Evolutionary conservation across 768 basidiomycete species (phyloP).

Genomic region (Vararia minispora): DNA sequence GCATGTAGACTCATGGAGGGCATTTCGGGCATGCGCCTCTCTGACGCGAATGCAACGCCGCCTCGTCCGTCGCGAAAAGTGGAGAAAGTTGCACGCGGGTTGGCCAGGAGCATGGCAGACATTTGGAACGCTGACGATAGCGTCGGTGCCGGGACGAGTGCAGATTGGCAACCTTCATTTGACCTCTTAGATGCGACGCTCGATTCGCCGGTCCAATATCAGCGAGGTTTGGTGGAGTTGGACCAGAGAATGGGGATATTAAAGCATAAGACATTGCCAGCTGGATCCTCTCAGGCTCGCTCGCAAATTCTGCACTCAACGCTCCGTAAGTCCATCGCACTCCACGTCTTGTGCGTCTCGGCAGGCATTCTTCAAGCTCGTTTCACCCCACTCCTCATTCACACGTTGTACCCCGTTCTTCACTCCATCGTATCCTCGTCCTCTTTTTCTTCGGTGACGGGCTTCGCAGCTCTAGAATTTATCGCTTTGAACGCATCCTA

Average conservation of each 20-base stretch:
- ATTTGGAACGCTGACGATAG: conserved; percentile 51
- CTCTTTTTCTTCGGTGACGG: conserved; percentile 63
- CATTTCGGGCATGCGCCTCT: conserved; percentile 35
- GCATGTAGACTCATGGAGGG: conserved; percentile 71
- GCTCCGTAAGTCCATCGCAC: conserved; percentile 59
- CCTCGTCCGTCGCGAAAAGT: conserved; percentile 33
- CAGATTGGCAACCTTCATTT: conserved; percentile 10
- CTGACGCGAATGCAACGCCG: conserved; percentile 21
- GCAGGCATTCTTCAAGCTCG: conserved; percentile 62
- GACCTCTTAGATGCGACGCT: conserved; percentile 21
- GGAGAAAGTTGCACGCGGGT: conserved; percentile 50
- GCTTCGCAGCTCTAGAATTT: conserved; percentile 56
- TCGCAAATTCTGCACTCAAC: conserved; percentile 34
- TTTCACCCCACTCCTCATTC: conserved; percentile 65
- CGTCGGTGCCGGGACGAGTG: no score
- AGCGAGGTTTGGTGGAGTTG: conserved; percentile 7
- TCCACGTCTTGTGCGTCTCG: conserved; percentile 65
- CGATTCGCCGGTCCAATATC: conserved; percentile 6
- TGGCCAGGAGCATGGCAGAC: conserved; percentile 55
- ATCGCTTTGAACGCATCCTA: conserved; percentile 72
- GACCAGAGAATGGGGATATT: no score
- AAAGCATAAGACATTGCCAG: conserved; percentile 1
- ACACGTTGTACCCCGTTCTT: conserved; percentile 76
- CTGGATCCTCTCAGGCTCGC: conserved; percentile 18
- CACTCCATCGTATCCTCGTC: conserved; percentile 71